Conservation (phyloP, 495 filamentous ascomycete species). For the Penicillium salamii region DNA sequence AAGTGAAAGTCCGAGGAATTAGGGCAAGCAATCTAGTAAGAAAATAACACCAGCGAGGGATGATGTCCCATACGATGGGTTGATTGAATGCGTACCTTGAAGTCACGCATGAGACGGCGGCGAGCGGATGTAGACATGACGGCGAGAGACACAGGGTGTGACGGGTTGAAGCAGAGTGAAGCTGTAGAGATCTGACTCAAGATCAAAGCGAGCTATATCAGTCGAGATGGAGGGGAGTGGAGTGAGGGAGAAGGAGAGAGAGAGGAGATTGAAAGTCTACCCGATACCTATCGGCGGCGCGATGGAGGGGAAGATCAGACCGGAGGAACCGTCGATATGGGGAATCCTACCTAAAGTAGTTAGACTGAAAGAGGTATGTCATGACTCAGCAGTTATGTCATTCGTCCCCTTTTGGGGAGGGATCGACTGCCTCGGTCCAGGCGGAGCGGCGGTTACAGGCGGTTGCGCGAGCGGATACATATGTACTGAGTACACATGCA, state of each 20-base stretch:
- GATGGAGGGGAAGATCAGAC: slow-evolving; percentile 11
- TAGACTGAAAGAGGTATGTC: neutral
- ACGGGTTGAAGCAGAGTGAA: neutral
- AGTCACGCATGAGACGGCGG: slow-evolving; percentile 94
- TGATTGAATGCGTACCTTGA: slow-evolving; percentile 69
- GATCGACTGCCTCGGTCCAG: slow-evolving; percentile 27
- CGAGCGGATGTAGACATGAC: slow-evolving; percentile 90
- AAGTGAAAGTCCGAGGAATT: neutral
- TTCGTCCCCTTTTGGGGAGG: slow-evolving; percentile 16
- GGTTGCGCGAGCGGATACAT: slow-evolving; percentile 16
- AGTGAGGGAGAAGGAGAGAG: neutral
- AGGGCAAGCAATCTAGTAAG: neutral
- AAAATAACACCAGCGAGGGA: neutral
- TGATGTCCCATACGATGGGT: neutral
- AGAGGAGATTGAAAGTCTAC: slow-evolving; percentile 8
- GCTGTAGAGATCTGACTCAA: slow-evolving; percentile 2
- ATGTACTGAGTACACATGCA: neutral
- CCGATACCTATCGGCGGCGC: slow-evolving; percentile 1
- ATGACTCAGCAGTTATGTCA: slow-evolving; percentile 14
- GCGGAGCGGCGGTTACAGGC: slow-evolving; percentile 29
- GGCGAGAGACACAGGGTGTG: slow-evolving; percentile 11
- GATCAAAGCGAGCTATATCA: neutral
- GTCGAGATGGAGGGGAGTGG: no score
- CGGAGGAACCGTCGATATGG: slow-evolving; percentile 22
- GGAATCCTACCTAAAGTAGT: slow-evolving; percentile 8